Evolutionary conservation across 441 rosid genomes (phyloP).

Genomic region (Eugenia klotzschiana): DNA sequence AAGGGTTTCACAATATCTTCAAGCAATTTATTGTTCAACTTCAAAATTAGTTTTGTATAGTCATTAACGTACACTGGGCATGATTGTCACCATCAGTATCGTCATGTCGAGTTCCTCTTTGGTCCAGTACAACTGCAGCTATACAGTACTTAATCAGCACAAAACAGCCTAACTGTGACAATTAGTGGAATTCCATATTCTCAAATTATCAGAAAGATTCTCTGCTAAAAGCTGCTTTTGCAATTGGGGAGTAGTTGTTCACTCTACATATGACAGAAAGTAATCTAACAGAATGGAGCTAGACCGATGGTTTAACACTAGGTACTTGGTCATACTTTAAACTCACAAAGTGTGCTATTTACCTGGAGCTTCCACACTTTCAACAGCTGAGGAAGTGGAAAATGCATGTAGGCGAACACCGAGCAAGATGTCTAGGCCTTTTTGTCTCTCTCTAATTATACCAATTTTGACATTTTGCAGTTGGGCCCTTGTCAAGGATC

Average conservation of each 20-base stretch:
- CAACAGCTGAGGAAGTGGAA: not conserved
- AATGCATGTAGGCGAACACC: not conserved
- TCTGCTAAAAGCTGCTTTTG: not conserved
- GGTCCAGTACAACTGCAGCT: not conserved
- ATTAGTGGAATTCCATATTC: not conserved
- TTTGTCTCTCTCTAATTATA: not conserved
- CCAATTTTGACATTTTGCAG: conserved; percentile 14
- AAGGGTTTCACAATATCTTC: not conserved
- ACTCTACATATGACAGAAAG: not conserved
- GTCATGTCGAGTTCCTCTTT: not conserved
- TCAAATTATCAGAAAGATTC: not conserved
- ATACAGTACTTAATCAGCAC: not conserved
- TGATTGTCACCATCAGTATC: not conserved
- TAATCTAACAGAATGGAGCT: not conserved
- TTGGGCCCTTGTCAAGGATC: conserved; percentile 86
- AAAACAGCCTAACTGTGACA: not conserved
- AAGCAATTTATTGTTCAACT: not conserved
- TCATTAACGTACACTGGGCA: not conserved
- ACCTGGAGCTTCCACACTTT: not conserved
- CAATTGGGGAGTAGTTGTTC: not conserved
- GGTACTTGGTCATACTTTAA: not conserved
- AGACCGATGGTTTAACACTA: not conserved
- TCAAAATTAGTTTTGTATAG: not conserved
- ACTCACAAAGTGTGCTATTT: not conserved
- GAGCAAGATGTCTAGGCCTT: not conserved